Evolutionary conservation across 2,329 filamentous ascomycete genomes (phyloP).

Genomic region (Chrysoporthe cubensis): DNA sequence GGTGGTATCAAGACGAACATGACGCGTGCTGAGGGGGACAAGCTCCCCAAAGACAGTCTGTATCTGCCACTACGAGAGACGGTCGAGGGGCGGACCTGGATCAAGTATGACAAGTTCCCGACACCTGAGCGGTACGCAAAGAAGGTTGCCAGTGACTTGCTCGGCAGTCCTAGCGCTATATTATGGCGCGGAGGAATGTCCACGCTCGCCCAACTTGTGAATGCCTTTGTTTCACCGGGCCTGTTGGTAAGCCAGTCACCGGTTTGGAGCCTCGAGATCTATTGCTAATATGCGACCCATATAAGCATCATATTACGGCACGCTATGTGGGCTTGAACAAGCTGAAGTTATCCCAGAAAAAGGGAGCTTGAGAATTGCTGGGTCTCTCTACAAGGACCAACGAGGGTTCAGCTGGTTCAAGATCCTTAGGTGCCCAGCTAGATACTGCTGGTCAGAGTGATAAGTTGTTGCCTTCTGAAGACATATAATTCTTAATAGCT

Average conservation of each 20-base stretch:
- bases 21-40: conserved; percentile 26
- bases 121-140: conserved; percentile 10
- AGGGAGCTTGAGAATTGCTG: background rate
- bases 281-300: background rate
- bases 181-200: conserved; percentile 11
- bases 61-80: background rate
- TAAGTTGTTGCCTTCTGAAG: too few species aligned
- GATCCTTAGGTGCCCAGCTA: too few species aligned
- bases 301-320: background rate
- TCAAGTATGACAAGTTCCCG: conserved; percentile 5
- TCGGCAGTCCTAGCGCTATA: conserved; percentile 5
- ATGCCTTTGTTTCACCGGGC: background rate
- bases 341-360: background rate
- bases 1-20: conserved; percentile 41
- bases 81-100: conserved; percentile 2
- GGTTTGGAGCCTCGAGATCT: background rate
- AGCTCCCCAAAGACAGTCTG: conserved; percentile 9
- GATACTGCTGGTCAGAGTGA: too few species aligned
- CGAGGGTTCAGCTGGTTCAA: background rate
- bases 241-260: conserved; percentile 1
- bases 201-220: background rate
- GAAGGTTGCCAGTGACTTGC: background rate
- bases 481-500: too few species aligned
- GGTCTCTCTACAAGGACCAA: background rate
- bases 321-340: background rate